Percentiles rank a stretch among this genome's conserved stretches.
phyloP scores from a whole-genome alignment of 2,329 filamentous ascomycete genomes.

The Scedosporium minutisporum region DNA sequence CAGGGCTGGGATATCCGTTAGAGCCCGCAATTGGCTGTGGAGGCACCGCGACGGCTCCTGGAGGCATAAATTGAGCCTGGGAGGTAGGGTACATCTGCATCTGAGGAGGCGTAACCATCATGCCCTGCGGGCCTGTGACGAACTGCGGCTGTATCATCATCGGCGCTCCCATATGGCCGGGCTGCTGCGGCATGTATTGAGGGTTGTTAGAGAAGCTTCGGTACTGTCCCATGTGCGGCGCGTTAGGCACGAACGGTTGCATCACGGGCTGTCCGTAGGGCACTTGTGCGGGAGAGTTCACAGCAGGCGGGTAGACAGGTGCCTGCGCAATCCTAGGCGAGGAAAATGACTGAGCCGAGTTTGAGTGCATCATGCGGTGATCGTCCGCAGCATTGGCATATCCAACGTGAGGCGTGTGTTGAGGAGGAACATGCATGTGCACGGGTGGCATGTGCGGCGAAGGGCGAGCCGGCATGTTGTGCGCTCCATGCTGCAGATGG shows the following conservation, averaged over 20 bases:
- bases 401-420: constrained; percentile 55
- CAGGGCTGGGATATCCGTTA: constrained; percentile 81
- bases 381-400: constrained; percentile 70
- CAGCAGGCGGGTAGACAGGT: constrained; percentile 59
- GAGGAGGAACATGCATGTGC: constrained; percentile 66
- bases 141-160: constrained; percentile 82
- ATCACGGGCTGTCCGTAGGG: constrained; percentile 64
- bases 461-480: constrained; percentile 49
- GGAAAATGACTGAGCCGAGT: constrained; percentile 73
- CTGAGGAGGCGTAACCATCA: constrained; percentile 55
- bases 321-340: constrained; percentile 70
- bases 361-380: constrained; percentile 81
- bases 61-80: constrained; percentile 55
- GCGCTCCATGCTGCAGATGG: constrained; percentile 67
- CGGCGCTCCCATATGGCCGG: constrained; percentile 59
- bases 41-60: constrained; percentile 32
- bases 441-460: constrained; percentile 70
- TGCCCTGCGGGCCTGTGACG: constrained; percentile 61
- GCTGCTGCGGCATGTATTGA: constrained; percentile 64
- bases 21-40: constrained; percentile 53
- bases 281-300: constrained; percentile 60
- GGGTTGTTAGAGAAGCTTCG: constrained; percentile 60
- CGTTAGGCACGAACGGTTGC: constrained; percentile 59
- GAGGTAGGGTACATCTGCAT: constrained; percentile 71
- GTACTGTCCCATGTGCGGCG: constrained; percentile 60